Evolutionary conservation across 2,329 filamentous ascomycete species (phyloP), one percentile per base, ranked within the genome.

Genomic region (Diplodia sapinea): DNA sequence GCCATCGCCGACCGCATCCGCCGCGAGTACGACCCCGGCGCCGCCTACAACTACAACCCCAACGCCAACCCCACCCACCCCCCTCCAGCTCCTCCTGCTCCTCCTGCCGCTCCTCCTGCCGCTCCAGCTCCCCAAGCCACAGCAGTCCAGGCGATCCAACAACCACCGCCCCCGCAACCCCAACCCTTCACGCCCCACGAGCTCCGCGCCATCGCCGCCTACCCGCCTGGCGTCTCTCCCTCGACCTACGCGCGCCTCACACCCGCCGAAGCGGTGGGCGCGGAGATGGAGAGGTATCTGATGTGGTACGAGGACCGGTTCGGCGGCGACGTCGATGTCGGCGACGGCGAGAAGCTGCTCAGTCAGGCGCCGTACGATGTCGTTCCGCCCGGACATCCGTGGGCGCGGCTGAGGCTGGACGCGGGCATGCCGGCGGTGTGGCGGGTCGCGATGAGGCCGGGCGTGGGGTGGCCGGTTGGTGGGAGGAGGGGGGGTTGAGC

Each of bases 81-180:
- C n/a, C 2, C 2, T 0, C 1, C 1, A 1, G 1, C 23, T 2
- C 23, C 23, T 23, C 23, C 31, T 8, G 2, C 8, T 31, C 2
- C 31, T 31, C 31, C 31, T 3, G 5, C 3, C 3, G 4, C 31
- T 8, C 8, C 31, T 8, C 31, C 31, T 3, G 4, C 31, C 31
- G 5, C 6, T 5, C 6, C 31, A 33, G 5, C 8, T 1, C 31
- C 31, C 31, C 31, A 33, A 6, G 13, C 3, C 17, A 23, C 23
- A 20, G 2, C 17, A 7, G 6, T 15, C 13, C 40, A 7, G 23
- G 23, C 2, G 2, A 2, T 23, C 23, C 23, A 23, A 23, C n/a
- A n/a, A n/a, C n/a, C n/a, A 6, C 15, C 2, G 2, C 40, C 3
- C 49, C 49, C 3, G 2, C 49, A 9, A 8, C 20, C 49, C 49